Conservation (phyloP, 2,329 filamentous ascomycete species). For the Fusarium incarnatum region DNA sequence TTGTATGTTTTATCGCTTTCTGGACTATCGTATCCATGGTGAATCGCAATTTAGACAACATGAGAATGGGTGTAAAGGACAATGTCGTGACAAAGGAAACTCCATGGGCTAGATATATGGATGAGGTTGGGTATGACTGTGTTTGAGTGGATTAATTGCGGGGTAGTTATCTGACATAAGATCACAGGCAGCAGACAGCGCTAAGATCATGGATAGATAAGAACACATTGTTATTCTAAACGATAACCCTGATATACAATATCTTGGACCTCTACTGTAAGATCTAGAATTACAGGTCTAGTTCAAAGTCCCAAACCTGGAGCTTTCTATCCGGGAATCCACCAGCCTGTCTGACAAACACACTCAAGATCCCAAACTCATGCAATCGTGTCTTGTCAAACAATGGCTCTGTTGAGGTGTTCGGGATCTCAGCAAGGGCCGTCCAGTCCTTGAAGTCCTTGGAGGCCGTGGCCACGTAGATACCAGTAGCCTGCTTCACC, state of each 20-base stretch:
- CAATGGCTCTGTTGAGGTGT: constrained; percentile 26
- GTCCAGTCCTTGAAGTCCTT: constrained; percentile 25
- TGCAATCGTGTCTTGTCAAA: constrained; percentile 22
- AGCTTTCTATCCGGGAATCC: constrained; percentile 24
- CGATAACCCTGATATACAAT: no score
- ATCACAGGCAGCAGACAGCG: neutral
- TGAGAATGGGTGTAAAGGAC: neutral
- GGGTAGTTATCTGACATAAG: constrained; percentile 20
- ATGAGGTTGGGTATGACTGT: neutral
- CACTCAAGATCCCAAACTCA: constrained; percentile 17
- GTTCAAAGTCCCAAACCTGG: constrained; percentile 36
- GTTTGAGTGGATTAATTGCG: neutral
- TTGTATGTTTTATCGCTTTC: neutral
- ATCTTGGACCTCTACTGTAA: no score
- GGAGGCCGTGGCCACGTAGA: constrained; percentile 23
- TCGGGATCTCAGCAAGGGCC: constrained; percentile 17
- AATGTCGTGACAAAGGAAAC: rapidly evolving
- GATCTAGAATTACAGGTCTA: neutral
- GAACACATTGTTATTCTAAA: no score
- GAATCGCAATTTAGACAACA: neutral
- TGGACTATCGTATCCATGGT: neutral
- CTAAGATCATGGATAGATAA: rapidly evolving
- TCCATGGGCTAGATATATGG: no score
- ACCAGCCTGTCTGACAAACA: constrained; percentile 27
- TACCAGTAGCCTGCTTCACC: neutral